These are phyloP conservation scores for Phaeosphaeria sp. DNA, from an alignment of 2,329 filamentous ascomycete genomes.

Conservation along the genomic window DNA sequence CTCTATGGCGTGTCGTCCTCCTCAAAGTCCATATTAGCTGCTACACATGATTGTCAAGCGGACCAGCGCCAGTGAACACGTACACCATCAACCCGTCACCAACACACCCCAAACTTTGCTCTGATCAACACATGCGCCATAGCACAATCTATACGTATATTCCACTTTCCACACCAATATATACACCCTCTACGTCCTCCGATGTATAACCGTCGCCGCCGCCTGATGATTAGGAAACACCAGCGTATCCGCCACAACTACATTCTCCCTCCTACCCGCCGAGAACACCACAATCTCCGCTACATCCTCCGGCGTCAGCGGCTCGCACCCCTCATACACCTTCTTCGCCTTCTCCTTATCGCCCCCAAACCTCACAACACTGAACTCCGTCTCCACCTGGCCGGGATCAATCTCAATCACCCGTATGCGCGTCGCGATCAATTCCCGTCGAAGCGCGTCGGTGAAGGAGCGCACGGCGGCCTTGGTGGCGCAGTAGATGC, in stretches of 20 bases:
- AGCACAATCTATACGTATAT: slow-evolving; percentile 1
- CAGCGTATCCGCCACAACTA: slow-evolving; percentile 86
- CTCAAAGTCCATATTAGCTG: too few species aligned
- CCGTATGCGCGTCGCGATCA: slow-evolving; percentile 79
- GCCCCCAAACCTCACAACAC: slow-evolving; percentile 84
- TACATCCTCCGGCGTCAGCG: slow-evolving; percentile 87
- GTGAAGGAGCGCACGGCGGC: slow-evolving; percentile 87
- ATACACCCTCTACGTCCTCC: slow-evolving; percentile 23
- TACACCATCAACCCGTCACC: too few species aligned
- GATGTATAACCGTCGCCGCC: slow-evolving; percentile 47
- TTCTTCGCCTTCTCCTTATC: slow-evolving; percentile 90
- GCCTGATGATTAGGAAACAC: slow-evolving; percentile 86
- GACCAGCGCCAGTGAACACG: too few species aligned
- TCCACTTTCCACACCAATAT: background rate
- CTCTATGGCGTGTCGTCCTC: too few species aligned
- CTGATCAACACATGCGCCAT: too few species aligned
- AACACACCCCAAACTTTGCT: too few species aligned
- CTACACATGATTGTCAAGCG: too few species aligned
- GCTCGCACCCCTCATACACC: slow-evolving; percentile 76
- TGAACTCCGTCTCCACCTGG: slow-evolving; percentile 95
- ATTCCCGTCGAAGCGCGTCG: slow-evolving; percentile 80
- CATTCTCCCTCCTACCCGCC: slow-evolving; percentile 84
- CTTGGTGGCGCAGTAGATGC: slow-evolving; percentile 94
- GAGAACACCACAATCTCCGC: slow-evolving; percentile 90
- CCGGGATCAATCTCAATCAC: slow-evolving; percentile 91